Base-by-base conservation (phyloP, 106 monocot species). In the Dendrobium catenatum region DNA sequence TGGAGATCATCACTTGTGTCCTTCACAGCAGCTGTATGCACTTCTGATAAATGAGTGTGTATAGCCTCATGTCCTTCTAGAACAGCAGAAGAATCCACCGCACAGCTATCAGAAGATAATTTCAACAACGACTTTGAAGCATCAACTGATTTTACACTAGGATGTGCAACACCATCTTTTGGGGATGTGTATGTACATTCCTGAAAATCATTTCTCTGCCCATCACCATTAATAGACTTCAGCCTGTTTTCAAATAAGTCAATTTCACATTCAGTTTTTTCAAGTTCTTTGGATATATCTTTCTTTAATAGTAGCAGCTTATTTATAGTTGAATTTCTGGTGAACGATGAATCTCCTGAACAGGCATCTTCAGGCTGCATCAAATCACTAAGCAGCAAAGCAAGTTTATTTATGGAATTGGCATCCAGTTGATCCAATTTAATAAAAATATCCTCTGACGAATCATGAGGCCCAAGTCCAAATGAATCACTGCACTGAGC, bases 261-360 rank as follows among this genome's bases (percentile, higher is more conserved):
- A 85, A 97, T 92, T 76, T 94, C 96, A 84, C 46, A 81, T 77
- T 94, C 96, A 22, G 92, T 94, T 83, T 89, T 96, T 80, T 97
- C 97, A 74, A 97, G 70, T 81, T 87, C 89, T 77, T 90, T 89
- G 47, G 88, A 83, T 61, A 94, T 86, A 72, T 83, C 84, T 41
- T 55, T 75, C 80, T 97, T 97, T 27, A 97, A 80, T 41, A 81
- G 49, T 13, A 86, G 13, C 64, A 97, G 79, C 77, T 94, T 92
- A 24, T 79, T 85, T 58, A 86, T 27, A 33, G 85, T 80, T 24
- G 61, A 76, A 43, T 80, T 56, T 56, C 83, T 86, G 64, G 56
- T 81, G 15, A 79, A 86, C 73, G 76, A 78, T 2, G 89, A 93
- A 73, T 93, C 94, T 24, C 88, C 91, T 81, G 85, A 82, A 70